Percentiles rank a stretch among this genome's conserved stretches.
phyloP scores from a whole-genome alignment of 441 rosid species.

The Melastoma candidum region DNA sequence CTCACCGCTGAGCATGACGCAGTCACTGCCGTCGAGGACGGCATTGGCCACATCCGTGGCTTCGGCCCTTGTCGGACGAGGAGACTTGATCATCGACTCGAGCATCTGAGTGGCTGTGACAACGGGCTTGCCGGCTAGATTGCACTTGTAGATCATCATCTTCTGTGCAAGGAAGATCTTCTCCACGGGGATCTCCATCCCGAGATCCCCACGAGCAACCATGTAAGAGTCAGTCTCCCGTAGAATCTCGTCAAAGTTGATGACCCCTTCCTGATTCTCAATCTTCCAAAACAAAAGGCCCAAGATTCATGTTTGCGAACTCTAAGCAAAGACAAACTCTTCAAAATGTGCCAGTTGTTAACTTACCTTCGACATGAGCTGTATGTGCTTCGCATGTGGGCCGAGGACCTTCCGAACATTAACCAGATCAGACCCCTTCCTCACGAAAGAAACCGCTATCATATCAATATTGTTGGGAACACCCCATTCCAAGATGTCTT shows the following conservation, averaged over 20 bases:
- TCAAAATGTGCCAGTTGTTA: neutral
- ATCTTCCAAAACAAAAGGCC: slow-evolving; percentile 26
- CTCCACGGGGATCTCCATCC: slow-evolving; percentile 97
- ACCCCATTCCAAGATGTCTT: slow-evolving; percentile 81
- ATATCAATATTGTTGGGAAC: slow-evolving; percentile 78
- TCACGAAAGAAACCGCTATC: slow-evolving; percentile 89
- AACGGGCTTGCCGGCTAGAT: slow-evolving; percentile 85
- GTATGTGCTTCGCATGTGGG: slow-evolving; percentile 58
- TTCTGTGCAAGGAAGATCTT: slow-evolving; percentile 92
- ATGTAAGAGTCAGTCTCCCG: slow-evolving; percentile 86
- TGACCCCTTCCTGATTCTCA: slow-evolving; percentile 89
- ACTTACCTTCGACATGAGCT: slow-evolving; percentile 83
- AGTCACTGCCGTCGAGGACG: slow-evolving; percentile 87
- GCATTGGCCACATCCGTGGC: slow-evolving; percentile 95
- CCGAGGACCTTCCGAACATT: slow-evolving; percentile 80
- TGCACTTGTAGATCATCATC: slow-evolving; percentile 97
- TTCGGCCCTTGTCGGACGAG: slow-evolving; percentile 92
- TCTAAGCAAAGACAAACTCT: neutral
- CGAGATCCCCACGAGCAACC: slow-evolving; percentile 98
- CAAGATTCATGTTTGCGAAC: neutral
- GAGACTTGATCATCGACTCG: slow-evolving; percentile 94
- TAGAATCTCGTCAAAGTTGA: slow-evolving; percentile 84
- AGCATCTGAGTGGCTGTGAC: slow-evolving; percentile 97
- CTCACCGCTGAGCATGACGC: slow-evolving; percentile 95
- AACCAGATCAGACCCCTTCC: slow-evolving; percentile 89